A percentile compares a stretch with the other conserved stretches of the same genome.
Conservation (phyloP, 1,284 basidiomycete genomes). For the Boletellus deceptivus region DNA sequence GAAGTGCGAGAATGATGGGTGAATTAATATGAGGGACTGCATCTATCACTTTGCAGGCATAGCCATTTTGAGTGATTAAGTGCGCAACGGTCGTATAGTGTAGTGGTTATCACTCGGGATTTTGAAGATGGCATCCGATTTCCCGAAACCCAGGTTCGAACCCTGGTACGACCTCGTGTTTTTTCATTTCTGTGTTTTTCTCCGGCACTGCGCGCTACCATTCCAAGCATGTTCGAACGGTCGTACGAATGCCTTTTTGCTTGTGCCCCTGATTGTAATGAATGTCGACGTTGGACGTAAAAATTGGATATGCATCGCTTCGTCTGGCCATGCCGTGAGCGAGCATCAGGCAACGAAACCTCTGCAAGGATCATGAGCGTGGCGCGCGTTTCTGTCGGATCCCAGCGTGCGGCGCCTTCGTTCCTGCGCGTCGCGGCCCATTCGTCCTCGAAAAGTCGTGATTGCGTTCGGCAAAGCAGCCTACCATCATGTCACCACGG, state of each 20-base stretch:
- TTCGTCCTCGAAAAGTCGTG: neutral
- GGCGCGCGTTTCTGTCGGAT: conserved; percentile 7
- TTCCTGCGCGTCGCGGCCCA: neutral
- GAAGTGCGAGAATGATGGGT: neutral
- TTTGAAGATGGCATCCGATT: conserved; percentile 23
- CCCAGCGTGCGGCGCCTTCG: neutral
- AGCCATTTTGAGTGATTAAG: too few relatives aligned
- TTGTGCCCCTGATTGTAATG: neutral
- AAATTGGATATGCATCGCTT: neutral
- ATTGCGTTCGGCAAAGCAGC: conserved; percentile 6
- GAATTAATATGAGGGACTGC: too few relatives aligned
- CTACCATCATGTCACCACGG: conserved; percentile 8
- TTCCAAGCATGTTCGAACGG: too few relatives aligned
- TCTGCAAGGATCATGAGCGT: neutral
- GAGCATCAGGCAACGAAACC: neutral
- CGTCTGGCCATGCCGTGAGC: neutral
- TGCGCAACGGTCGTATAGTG: conserved; percentile 32
- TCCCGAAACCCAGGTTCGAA: conserved; percentile 40
- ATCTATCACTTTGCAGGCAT: too few relatives aligned
- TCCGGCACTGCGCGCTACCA: too few relatives aligned
- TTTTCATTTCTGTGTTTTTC: neutral
- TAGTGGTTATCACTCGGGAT: conserved; percentile 40
- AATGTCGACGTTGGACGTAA: neutral
- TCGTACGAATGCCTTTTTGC: too few relatives aligned
- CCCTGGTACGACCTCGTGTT: conserved; percentile 34